phyloP scores from a whole-genome alignment of 306 rosid species.

The Vigna nakashimae region DNA sequence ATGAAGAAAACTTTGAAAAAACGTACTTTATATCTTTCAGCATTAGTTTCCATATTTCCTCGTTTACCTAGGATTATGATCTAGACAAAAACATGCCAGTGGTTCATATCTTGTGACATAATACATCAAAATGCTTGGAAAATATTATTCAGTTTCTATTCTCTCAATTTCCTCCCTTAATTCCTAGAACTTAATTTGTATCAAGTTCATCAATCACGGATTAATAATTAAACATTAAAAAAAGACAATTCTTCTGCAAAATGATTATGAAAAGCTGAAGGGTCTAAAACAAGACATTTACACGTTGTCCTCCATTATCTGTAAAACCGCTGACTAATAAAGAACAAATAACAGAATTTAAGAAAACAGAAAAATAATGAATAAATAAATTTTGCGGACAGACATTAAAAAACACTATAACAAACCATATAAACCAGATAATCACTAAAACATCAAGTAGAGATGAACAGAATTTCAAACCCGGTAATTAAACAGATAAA shows the following conservation, averaged over 20 bases:
- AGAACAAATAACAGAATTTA: constrained; percentile 23
- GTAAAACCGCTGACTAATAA: background rate
- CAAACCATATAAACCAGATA: background rate
- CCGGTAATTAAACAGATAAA: background rate
- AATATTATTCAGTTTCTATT: background rate
- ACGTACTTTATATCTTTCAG: background rate
- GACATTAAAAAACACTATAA: background rate
- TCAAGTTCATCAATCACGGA: background rate
- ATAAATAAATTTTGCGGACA: constrained; percentile 18
- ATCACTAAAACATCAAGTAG: background rate
- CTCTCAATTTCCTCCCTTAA: background rate
- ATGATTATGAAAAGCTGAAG: background rate
- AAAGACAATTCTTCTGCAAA: background rate
- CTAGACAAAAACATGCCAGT: background rate
- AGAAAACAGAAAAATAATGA: background rate
- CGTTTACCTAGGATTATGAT: background rate
- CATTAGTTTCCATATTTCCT: background rate
- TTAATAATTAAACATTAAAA: background rate
- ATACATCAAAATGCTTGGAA: background rate
- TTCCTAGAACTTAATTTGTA: background rate
- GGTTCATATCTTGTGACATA: background rate
- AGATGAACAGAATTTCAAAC: constrained; percentile 18
- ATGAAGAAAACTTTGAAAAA: background rate
- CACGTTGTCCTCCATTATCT: background rate
- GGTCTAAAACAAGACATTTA: background rate